Conservation (phyloP, 179 eudicot species). For the Spinacia oleracea region DNA sequence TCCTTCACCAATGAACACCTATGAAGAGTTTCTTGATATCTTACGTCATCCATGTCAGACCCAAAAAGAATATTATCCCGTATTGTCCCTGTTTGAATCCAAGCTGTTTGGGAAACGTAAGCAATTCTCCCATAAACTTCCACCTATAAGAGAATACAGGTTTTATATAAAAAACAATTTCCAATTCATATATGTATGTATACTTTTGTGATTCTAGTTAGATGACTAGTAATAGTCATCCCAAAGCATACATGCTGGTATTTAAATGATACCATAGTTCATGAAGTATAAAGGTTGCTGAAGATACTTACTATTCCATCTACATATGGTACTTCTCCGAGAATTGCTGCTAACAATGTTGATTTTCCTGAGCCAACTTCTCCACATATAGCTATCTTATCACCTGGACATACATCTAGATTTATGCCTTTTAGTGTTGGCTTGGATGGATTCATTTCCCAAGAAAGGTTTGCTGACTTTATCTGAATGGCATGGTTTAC, state of each 20-base stretch:
- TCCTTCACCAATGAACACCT: slow-evolving; percentile 63
- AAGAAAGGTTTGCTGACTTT: slow-evolving; percentile 51
- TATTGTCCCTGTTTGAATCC: slow-evolving; percentile 77
- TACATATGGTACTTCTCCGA: slow-evolving; percentile 67
- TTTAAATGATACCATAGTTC: background rate
- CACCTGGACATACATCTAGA: slow-evolving; percentile 48
- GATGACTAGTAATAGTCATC: too few species aligned
- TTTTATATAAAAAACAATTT: too few species aligned
- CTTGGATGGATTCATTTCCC: too few species aligned
- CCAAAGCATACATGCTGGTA: too few species aligned
- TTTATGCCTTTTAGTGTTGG: slow-evolving; percentile 54
- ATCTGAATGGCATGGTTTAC: slow-evolving; percentile 31
- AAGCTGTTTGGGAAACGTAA: slow-evolving; percentile 75
- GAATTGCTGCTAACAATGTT: slow-evolving; percentile 64
- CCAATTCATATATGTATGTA: too few species aligned
- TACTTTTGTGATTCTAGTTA: too few species aligned
- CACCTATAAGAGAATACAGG: too few species aligned
- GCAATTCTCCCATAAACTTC: slow-evolving; percentile 26
- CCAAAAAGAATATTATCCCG: slow-evolving; percentile 69
- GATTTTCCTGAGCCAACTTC: slow-evolving; percentile 88
- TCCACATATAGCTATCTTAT: slow-evolving; percentile 72
- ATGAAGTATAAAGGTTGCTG: background rate
- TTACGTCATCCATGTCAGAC: slow-evolving; percentile 41
- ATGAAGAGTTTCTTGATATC: slow-evolving; percentile 58
- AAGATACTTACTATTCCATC: slow-evolving; percentile 59